A percentile compares a stretch with the other conserved stretches of the same genome.
phyloP scores from a whole-genome alignment of 768 basidiomycete genomes.

The Lentinula edodes region DNA sequence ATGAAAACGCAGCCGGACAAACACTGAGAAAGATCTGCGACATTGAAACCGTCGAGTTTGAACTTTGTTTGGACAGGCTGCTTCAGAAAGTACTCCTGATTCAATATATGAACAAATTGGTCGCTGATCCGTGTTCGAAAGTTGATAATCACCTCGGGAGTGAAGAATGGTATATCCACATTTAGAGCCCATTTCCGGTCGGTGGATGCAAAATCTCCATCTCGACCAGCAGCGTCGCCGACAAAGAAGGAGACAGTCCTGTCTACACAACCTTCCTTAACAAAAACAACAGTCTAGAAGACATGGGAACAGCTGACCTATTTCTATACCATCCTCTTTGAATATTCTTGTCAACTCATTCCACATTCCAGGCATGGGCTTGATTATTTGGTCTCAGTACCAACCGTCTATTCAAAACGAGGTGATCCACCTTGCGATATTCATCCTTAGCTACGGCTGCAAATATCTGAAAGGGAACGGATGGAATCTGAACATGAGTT shows the following conservation, averaged over 20 bases:
- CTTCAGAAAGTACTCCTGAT: conserved; percentile 57
- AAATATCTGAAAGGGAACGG: conserved; percentile 54
- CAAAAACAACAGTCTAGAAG: conserved; percentile 9
- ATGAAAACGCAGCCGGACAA: neutral
- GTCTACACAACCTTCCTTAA: conserved; percentile 31
- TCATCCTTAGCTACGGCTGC: conserved; percentile 54
- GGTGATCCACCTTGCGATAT: conserved; percentile 39
- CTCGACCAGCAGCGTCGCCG: conserved; percentile 65
- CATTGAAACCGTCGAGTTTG: conserved; percentile 47
- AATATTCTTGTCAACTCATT: conserved; percentile 47
- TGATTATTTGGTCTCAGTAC: neutral
- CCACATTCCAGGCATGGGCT: conserved; percentile 63
- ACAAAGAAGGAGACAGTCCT: conserved; percentile 48
- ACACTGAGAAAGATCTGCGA: conserved; percentile 16
- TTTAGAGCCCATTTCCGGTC: conserved; percentile 64
- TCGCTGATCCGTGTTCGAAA: too few relatives aligned
- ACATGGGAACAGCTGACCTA: conserved; percentile 33
- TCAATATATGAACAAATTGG: neutral
- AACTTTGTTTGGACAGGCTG: conserved; percentile 24
- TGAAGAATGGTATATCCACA: conserved; percentile 49
- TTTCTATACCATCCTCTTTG: conserved; percentile 33
- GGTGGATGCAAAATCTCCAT: conserved; percentile 49
- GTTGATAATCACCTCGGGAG: conserved; percentile 48
- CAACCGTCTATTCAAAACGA: neutral
- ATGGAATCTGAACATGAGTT: conserved; percentile 35